Evolutionary conservation across 176 grass and related monocot genomes (phyloP).

Genomic region (Coix lacrymajobi): DNA sequence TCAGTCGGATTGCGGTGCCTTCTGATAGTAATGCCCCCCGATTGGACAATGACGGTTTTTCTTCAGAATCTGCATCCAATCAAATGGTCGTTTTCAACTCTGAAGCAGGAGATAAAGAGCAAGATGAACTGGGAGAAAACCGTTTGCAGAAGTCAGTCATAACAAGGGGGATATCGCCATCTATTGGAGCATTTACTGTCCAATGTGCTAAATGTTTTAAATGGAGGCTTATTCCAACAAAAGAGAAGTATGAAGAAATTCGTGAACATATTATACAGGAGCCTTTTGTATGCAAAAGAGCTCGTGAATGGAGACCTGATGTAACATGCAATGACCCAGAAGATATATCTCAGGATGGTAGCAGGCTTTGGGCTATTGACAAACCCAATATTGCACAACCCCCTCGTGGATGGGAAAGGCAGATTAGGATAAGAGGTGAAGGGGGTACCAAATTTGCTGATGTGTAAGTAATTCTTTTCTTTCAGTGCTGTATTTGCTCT

Average conservation of each 20-base stretch:
- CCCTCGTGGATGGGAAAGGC: constrained; percentile 90
- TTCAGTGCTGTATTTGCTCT: constrained; percentile 4
- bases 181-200: constrained; percentile 92
- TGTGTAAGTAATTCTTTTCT: constrained; percentile 59
- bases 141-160: constrained; percentile 23
- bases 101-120: constrained; percentile 36
- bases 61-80: constrained; percentile 37
- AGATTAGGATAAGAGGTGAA: constrained; percentile 94
- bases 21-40: constrained; percentile 19
- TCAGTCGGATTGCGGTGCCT: constrained; percentile 2
- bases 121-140: constrained; percentile 43
- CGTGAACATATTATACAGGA: constrained; percentile 74
- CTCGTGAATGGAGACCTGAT: constrained; percentile 72
- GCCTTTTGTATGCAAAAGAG: constrained; percentile 75
- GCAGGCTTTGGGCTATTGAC: constrained; percentile 96
- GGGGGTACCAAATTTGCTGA: constrained; percentile 96
- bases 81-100: constrained; percentile 27
- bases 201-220: constrained; percentile 94
- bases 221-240: constrained; percentile 96
- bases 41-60: constrained; percentile 31
- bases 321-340: constrained; percentile 66
- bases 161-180: constrained; percentile 36
- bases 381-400: constrained; percentile 86
- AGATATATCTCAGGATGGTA: constrained; percentile 98
- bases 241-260: constrained; percentile 93